Evolutionary conservation across 2,329 filamentous ascomycete species (phyloP), one percentile per base, ranked within the genome.

Genomic region (Aspergillus nomiae): DNA sequence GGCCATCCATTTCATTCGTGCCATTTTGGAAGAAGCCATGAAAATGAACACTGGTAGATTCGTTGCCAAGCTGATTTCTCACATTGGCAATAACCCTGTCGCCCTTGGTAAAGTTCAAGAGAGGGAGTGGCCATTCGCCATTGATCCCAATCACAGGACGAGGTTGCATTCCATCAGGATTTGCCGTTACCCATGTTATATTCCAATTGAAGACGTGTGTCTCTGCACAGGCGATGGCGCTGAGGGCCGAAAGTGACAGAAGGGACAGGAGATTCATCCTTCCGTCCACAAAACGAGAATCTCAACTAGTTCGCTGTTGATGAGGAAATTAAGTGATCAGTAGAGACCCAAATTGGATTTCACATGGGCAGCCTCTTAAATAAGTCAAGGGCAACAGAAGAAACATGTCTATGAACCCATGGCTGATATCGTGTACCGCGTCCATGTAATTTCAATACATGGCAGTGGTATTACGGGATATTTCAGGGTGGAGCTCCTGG

Each of bases 11-110:
- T 61, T 84, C 83, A 62, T 87, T 91, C 0, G 90, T 91, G 10
- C 89, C 90, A 67, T 91, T 91, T 72, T 92, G 90, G 71, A 87
- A 92, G 65, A 94, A 83, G 19, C 91, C 91, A 68, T 94, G 91
- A 74, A 91, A 94, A 73, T 94, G 91, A 6, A 94, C 81, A 43
- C 84, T 86, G 10, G 89, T 90, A 16, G 84, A 85, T 68, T 85
- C 76, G 67, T 92, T 90, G 12, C 81, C 80, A 0, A 90, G 86
- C 26, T 85, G 82, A 69, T 94, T 94, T 67, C 86, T 79, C 58
- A 92, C 82, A 36, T 91, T 86, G 50, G 93, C 86, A 4, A 91
- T 75, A 9, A 95, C 75, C 1, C 84, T 87, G 68, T 95, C 92
- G 21, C 90, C 90, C 66, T 91, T 87, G 67, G 91, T 92, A 65